Conservation (phyloP, 805 yeast species). For the Pichia ethanolica region DNA sequence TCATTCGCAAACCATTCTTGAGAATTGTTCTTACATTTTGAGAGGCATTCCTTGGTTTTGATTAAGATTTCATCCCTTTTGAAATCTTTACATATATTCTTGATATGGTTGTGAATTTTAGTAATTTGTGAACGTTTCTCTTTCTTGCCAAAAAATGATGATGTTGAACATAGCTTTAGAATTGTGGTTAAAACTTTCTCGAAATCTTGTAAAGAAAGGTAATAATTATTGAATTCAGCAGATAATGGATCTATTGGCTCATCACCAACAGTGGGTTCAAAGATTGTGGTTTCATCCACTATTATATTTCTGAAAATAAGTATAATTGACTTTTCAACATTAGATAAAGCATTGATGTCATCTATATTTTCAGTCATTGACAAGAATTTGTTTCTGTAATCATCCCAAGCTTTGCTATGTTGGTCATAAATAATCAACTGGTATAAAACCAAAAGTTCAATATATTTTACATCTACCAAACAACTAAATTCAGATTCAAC, state of each 20-base stretch:
- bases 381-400: conserved; percentile 13
- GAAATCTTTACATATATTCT: background rate
- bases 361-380: conserved; percentile 1
- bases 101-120: background rate
- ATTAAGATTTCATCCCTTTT: conserved; percentile 1
- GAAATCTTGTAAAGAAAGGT: conserved; percentile 18
- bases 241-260: conserved; percentile 13
- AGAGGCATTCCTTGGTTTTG: background rate
- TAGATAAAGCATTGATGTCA: conserved; percentile 21
- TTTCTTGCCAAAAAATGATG: conserved; percentile 4
- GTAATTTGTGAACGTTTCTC: background rate
- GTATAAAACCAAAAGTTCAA: conserved; percentile 31
- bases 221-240: conserved; percentile 19
- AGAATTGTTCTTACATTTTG: background rate
- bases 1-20: conserved; percentile 17
- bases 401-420: conserved; percentile 22
- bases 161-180: background rate
- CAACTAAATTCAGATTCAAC: conserved; percentile 18
- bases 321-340: conserved; percentile 32
- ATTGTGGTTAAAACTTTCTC: conserved; percentile 15
- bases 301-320: conserved; percentile 12
- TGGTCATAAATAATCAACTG: conserved; percentile 33
- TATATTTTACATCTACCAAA: conserved; percentile 20
- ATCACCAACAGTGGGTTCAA: conserved; percentile 7
- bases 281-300: conserved; percentile 1